Percentiles rank a stretch among this genome's conserved stretches.
These are phyloP conservation scores for Euphorbia celastroides DNA, from an alignment of 441 rosid genomes.

Conservation along the genomic window DNA sequence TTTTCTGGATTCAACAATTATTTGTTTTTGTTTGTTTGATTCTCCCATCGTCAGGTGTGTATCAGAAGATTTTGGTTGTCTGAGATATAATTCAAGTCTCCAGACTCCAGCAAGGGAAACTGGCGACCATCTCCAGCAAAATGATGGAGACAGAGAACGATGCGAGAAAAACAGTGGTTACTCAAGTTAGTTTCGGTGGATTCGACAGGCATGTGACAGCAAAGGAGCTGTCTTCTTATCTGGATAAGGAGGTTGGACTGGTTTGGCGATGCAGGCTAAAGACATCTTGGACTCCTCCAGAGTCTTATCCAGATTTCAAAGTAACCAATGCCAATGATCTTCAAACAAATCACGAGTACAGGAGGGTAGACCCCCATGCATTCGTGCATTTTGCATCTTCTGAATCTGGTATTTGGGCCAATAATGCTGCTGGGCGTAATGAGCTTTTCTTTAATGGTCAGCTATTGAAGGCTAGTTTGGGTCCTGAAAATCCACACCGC, in stretches of 20 bases:
- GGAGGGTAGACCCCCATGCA: constrained; percentile 71
- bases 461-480: constrained; percentile 59
- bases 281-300: constrained; percentile 80
- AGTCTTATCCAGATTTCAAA: constrained; percentile 59
- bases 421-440: constrained; percentile 40
- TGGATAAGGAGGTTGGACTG: constrained; percentile 48
- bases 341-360: constrained; percentile 29
- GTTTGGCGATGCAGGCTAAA: constrained; percentile 72
- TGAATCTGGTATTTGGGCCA: constrained; percentile 33
- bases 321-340: constrained; percentile 22
- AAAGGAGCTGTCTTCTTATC: constrained; percentile 41
- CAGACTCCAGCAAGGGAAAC: constrained; percentile 1
- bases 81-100: neutral
- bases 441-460: constrained; percentile 38
- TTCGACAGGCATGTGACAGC: constrained; percentile 45
- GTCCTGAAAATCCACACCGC: constrained; percentile 58
- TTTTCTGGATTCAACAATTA: neutral
- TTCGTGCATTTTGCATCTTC: constrained; percentile 74
- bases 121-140: constrained; percentile 13
- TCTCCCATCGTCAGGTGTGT: constrained; percentile 7
- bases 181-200: constrained; percentile 77
- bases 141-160: constrained; percentile 38
- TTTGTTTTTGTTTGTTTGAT: neutral
- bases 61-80: constrained; percentile 1
- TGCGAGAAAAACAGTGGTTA: constrained; percentile 45